These are phyloP conservation scores for Eremochloa ophiuroides DNA, from an alignment of 176 grass and related monocot genomes.

Conservation along the genomic window DNA sequence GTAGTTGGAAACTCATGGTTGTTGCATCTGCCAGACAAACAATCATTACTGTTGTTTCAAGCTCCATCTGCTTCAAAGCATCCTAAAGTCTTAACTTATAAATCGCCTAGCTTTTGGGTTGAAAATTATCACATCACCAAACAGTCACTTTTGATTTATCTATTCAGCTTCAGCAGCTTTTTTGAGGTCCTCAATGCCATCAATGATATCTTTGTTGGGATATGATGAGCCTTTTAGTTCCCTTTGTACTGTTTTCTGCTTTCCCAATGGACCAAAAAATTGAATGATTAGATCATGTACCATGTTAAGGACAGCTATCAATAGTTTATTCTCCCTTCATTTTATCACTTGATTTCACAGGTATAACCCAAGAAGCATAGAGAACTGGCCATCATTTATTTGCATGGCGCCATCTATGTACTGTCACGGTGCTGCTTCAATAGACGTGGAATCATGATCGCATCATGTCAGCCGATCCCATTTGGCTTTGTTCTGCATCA, in stretches of 20 bases:
- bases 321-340: background rate
- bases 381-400: background rate
- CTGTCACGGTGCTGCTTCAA: background rate
- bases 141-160: background rate
- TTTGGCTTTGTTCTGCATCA: background rate
- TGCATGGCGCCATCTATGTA: background rate
- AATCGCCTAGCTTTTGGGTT: background rate
- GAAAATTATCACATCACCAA: background rate
- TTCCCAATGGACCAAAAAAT: background rate
- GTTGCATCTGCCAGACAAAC: background rate
- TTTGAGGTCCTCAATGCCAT: background rate
- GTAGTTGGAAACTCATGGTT: background rate
- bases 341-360: background rate
- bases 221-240: slow-evolving; percentile 2
- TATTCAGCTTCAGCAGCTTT: background rate
- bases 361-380: background rate
- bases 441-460: background rate
- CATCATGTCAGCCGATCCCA: background rate
- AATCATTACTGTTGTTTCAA: background rate
- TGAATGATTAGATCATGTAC: background rate
- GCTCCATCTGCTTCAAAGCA: background rate
- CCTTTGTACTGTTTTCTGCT: background rate
- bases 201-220: background rate
- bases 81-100: background rate
- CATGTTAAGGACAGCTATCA: background rate